phyloP scores from a whole-genome alignment of 2,329 filamentous ascomycete species.

The Alternaria postmessia region DNA sequence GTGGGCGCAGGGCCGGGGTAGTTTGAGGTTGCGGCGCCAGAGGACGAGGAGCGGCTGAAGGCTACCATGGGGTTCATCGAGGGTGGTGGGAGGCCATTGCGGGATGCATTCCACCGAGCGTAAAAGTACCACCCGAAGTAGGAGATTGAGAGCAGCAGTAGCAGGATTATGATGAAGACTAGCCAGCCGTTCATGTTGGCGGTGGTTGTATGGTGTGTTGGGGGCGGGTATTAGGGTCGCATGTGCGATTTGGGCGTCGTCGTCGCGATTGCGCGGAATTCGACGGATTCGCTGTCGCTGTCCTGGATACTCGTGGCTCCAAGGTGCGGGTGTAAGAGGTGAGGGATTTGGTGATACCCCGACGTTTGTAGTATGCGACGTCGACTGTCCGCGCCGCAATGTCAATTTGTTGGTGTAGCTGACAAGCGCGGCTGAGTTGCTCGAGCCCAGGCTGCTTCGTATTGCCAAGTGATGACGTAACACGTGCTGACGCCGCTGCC shows the following conservation, averaged over 20 bases:
- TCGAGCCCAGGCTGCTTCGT: constrained; percentile 13
- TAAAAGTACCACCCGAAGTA: constrained; percentile 74
- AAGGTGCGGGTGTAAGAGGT: not conserved
- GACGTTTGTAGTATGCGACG: constrained; percentile 2
- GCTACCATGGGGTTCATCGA: constrained; percentile 75
- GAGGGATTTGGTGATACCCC: not conserved
- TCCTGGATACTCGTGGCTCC: not conserved
- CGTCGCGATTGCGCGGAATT: constrained; percentile 18
- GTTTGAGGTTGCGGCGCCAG: constrained; percentile 46
- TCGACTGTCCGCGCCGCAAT: constrained; percentile 15
- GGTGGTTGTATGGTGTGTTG: constrained; percentile 17
- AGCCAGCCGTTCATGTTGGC: constrained; percentile 51
- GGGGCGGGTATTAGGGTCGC: constrained; percentile 12
- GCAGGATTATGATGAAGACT: constrained; percentile 76
- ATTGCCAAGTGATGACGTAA: constrained; percentile 41
- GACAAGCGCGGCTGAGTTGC: constrained; percentile 30
- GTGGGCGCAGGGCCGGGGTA: constrained; percentile 63
- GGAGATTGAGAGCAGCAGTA: constrained; percentile 69
- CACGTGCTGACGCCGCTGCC: constrained; percentile 16
- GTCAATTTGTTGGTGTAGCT: constrained; percentile 23
- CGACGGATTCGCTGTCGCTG: constrained; percentile 6
- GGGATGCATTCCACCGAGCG: constrained; percentile 74
- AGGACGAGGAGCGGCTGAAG: constrained; percentile 59
- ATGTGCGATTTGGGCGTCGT: constrained; percentile 20
- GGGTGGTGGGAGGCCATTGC: constrained; percentile 78